phyloP scores from a whole-genome alignment of 1,284 basidiomycete species.

The Cryptococcus sp. region DNA sequence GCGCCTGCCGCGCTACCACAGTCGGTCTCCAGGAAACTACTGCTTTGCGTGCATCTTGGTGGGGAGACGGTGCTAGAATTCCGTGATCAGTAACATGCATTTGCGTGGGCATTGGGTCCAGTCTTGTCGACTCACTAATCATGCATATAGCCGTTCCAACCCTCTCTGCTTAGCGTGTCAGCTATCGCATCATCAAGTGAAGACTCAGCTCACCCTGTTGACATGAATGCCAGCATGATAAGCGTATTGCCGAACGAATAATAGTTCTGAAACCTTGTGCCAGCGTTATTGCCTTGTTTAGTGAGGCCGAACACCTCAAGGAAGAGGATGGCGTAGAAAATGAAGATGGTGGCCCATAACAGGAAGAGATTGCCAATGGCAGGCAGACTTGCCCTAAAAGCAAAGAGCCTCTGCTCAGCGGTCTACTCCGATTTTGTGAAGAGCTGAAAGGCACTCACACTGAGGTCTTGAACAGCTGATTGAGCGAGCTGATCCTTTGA shows the following conservation, averaged over 20 bases:
- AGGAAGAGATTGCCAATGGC: constrained; percentile 82
- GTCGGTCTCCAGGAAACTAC: constrained; percentile 71
- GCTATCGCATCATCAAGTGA: background rate
- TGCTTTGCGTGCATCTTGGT: constrained; percentile 73
- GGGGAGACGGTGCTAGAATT: constrained; percentile 65
- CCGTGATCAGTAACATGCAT: background rate
- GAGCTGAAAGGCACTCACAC: constrained; percentile 62
- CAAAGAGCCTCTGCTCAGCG: constrained; percentile 1
- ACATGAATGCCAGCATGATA: constrained; percentile 71
- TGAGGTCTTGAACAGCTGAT: constrained; percentile 95
- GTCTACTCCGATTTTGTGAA: background rate
- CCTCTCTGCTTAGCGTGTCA: constrained; percentile 65
- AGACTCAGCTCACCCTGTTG: constrained; percentile 53
- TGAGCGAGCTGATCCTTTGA: constrained; percentile 82
- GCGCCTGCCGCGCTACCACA: constrained; percentile 88
- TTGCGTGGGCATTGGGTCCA: background rate
- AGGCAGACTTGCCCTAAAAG: constrained; percentile 74
- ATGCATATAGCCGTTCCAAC: constrained; percentile 95
- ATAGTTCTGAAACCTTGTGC: constrained; percentile 77
- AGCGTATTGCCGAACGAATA: constrained; percentile 75
- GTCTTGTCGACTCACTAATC: constrained; percentile 68
- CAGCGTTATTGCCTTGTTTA: constrained; percentile 71
- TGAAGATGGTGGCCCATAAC: constrained; percentile 88
- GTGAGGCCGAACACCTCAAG: constrained; percentile 93
- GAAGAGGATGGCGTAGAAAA: constrained; percentile 88